Percentiles rank a stretch among this genome's conserved stretches.
phyloP scores from a whole-genome alignment of 2,329 filamentous ascomycete species.

The Aspergillus phoenicis region DNA sequence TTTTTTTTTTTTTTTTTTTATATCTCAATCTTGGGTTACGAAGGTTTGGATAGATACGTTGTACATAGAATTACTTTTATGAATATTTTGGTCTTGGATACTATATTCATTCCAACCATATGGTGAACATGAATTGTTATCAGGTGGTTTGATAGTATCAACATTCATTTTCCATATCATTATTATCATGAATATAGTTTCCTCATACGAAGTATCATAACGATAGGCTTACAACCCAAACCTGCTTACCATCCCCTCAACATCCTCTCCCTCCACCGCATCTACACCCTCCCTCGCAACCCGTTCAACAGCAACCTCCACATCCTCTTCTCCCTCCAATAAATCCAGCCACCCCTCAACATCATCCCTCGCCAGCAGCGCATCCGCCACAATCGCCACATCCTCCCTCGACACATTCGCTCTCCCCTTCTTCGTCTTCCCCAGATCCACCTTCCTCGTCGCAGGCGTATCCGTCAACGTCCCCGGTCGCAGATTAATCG shows the following conservation, averaged over 20 bases:
- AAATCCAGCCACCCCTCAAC: conserved; percentile 58
- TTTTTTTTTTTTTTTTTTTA: too few relatives aligned
- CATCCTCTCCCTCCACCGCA: conserved; percentile 54
- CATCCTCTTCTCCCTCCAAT: conserved; percentile 52
- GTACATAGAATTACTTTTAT: too few relatives aligned
- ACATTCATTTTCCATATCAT: too few relatives aligned
- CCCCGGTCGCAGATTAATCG: conserved; percentile 56
- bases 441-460: conserved; percentile 52
- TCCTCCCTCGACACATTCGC: conserved; percentile 53
- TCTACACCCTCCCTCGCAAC: conserved; percentile 50
- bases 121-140: too few relatives aligned
- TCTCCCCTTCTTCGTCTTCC: conserved; percentile 47
- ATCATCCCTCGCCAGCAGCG: conserved; percentile 52
- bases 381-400: conserved; percentile 55
- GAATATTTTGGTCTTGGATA: too few relatives aligned
- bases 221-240: conserved; percentile 15
- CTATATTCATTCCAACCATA: too few relatives aligned
- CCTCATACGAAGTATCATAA: not conserved
- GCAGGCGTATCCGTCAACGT: conserved; percentile 51
- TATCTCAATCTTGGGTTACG: not conserved
- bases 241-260: conserved; percentile 47
- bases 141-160: too few relatives aligned
- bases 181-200: not conserved
- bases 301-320: conserved; percentile 51
- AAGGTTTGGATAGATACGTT: too few relatives aligned